Conservation (phyloP, 2,329 filamentous ascomycete species). For the Fusarium sp. region DNA sequence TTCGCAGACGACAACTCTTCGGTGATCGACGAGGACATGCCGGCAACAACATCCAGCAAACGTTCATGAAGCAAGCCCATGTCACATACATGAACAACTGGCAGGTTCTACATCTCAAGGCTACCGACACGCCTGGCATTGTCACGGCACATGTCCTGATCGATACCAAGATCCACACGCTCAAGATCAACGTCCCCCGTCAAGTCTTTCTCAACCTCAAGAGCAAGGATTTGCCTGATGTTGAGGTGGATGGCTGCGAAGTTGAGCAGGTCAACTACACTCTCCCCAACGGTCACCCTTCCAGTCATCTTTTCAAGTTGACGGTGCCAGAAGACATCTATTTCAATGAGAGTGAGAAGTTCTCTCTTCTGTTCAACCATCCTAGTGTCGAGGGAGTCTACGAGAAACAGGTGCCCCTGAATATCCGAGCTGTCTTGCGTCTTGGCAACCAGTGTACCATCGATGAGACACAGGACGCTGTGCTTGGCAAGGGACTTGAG, state of each 20-base stretch:
- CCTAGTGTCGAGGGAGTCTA: constrained; percentile 97
- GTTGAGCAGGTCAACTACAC: constrained; percentile 96
- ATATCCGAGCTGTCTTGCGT: constrained; percentile 86
- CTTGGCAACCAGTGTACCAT: constrained; percentile 94
- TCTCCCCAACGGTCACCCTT: constrained; percentile 93
- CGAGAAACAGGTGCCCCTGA: constrained; percentile 90
- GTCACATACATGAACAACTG: constrained; percentile 91
- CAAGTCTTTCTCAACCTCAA: constrained; percentile 94
- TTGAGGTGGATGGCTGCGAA: constrained; percentile 85
- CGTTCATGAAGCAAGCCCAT: constrained; percentile 93
- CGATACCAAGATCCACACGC: constrained; percentile 87
- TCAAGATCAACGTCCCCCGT: constrained; percentile 90
- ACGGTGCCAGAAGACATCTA: constrained; percentile 91
- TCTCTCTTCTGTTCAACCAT: constrained; percentile 87
- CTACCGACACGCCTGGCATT: constrained; percentile 86
- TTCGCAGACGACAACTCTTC: constrained; percentile 89
- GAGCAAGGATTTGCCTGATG: constrained; percentile 85
- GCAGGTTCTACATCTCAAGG: constrained; percentile 90
- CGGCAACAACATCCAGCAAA: constrained; percentile 70
- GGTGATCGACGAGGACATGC: constrained; percentile 76
- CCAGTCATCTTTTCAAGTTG: constrained; percentile 93
- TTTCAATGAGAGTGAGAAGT: constrained; percentile 84
- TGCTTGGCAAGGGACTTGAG: constrained; percentile 91
- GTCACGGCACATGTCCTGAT: constrained; percentile 92
- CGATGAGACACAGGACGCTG: constrained; percentile 88